Base-by-base conservation (phyloP, 2,329 filamentous ascomycete genomes). In the Trichophyton schoenleinii region DNA sequence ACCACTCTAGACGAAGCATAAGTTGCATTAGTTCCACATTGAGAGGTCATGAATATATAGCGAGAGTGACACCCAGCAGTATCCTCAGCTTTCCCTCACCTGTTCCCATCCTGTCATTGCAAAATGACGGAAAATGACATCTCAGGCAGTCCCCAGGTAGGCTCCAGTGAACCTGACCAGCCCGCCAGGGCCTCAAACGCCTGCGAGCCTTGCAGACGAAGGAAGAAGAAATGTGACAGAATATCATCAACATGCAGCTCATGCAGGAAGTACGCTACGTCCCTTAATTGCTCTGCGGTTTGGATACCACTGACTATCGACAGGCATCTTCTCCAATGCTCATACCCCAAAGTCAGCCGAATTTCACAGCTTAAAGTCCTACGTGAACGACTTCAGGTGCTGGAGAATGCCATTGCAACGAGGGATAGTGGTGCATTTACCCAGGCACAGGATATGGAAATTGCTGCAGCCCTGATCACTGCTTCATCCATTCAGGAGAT, bases 181-280 rank as follows among this genome's bases (percentile, higher is more conserved):
- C 52, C 25, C 8, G 15, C 28, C n/a, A 28, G 15, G 11, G 52
- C 52, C 11, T 18, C 9, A n/a, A 55, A 55, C 22, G 52, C 61
- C 20, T 62, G 61, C 25, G 61, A 60, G 18, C 55, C 36, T 22
- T 62, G 61, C 31, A 60, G 61, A 41, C 36, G 58, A 52, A 42
- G 61, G n/a, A 62, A 62, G 58, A 62, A 62, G 41, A 62, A 58
- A 44, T 62, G 61, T 31, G 58, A 62, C 44, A 52, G 58, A 11
- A 11, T 18, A 25, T 42, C 55, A 8, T 58, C 61, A 2, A 46
- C 28, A n/a, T 62, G 61, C 36, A 48, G 46, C 9, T 60, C 58
- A 7, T 60, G 61, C n/a, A 36, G 49, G n/a, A 62, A 49, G 58
- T 62, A 42, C 44, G 61, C 11, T 34, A 20, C 18, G 11, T 5